phyloP scores from a whole-genome alignment of 495 filamentous ascomycete species.

The Penicillium lividum region DNA sequence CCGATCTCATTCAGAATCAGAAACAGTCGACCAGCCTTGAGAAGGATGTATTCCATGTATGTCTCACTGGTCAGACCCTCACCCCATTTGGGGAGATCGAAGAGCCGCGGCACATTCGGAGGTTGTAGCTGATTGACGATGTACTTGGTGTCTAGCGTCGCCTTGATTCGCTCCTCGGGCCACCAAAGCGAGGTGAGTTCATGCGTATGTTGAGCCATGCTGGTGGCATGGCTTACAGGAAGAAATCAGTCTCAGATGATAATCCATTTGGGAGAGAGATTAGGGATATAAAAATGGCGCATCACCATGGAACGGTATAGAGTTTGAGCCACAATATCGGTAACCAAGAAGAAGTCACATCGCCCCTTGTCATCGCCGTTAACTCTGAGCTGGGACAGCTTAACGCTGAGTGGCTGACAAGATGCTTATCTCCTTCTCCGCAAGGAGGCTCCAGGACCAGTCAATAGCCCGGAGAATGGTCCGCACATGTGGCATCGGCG shows the following conservation, averaged over 20 bases:
- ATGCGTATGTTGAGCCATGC: conserved; percentile 24
- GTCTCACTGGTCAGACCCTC: conserved; percentile 86
- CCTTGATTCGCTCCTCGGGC: conserved; percentile 74
- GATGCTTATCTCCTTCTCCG: conserved; percentile 38
- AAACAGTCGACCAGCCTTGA: conserved; percentile 76
- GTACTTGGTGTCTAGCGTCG: conserved; percentile 69
- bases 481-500: conserved; percentile 3
- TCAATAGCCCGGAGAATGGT: conserved; percentile 18
- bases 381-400: background rate
- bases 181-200: conserved; percentile 65
- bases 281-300: conserved; percentile 6
- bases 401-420: conserved; percentile 20
- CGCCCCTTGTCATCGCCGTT: conserved; percentile 2
- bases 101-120: conserved; percentile 63
- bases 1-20: conserved; percentile 79
- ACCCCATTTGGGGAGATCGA: conserved; percentile 75
- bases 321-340: conserved; percentile 3
- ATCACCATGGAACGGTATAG: background rate
- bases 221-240: conserved; percentile 24
- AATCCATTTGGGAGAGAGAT: background rate
- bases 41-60: conserved; percentile 89
- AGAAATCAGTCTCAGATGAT: background rate
- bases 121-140: conserved; percentile 66
- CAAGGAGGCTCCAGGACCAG: conserved; percentile 24
- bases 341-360: background rate